Evolutionary conservation across 208 protist species (phyloP), one percentile per base, ranked within the genome.

Genomic region (Trypanosoma platydactyli): DNA sequence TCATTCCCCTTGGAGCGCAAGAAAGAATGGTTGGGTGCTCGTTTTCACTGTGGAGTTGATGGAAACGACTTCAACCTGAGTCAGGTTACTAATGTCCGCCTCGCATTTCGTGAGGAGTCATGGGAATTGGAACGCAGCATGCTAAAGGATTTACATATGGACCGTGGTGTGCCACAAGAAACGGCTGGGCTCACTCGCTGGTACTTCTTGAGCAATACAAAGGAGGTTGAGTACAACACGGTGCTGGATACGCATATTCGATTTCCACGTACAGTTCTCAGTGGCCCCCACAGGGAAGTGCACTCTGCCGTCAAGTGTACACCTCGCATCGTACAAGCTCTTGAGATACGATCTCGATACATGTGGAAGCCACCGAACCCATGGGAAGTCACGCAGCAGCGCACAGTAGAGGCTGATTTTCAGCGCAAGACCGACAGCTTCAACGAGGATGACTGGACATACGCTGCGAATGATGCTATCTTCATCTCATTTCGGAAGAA

Each of bases 391-490:
- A 79, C 64, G n/a, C 72, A 80, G 51, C 60, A 75, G 13, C 85
- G 83, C 50, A 84, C 73, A 55, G 86, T 89, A 24, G 88, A 94
- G 78, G 78, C 70, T 20, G 88, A 94, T 71, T 96, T 96, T 57
- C 82, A 89, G 72, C 84, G 88, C 27, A 86, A 85, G 50, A 93
- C 88, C 24, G 83, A 77, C 2, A 90, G 77, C 42, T 95, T 97
- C 64, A 92, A 94, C 76, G 92, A 95, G 70, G 87, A 89, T 60
- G 88, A 93, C 63, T 97, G 89, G 89, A 84, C 80, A n/a, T 94
- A 87, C 72, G 79, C 88, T 13, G 79, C 77, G 18, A 93, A 80
- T 70, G 87, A 94, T 44, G 92, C 83, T n/a, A 89, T 97, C 12
- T 97, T 88, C 71, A 94, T 96, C 58, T 83, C 79, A 9, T 96